A percentile compares a stretch with the other conserved stretches of the same genome.
Conservation (phyloP, 2,329 filamentous ascomycete species). For the Apiospora saccharicola region DNA sequence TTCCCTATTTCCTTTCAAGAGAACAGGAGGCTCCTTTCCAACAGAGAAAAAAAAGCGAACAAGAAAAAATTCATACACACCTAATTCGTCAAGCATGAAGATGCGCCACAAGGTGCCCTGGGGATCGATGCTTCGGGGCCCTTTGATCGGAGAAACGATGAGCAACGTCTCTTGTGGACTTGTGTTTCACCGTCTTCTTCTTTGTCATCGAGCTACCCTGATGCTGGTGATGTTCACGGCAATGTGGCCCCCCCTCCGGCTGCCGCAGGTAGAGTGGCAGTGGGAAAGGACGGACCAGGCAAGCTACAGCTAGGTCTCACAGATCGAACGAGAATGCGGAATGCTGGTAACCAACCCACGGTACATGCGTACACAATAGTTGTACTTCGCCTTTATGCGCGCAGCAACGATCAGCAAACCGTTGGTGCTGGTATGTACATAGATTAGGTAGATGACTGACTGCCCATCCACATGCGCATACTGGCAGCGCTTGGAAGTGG, state of each 20-base stretch:
- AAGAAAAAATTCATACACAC: background rate
- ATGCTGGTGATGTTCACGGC: constrained; percentile 15
- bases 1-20: background rate
- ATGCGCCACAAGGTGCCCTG: constrained; percentile 11
- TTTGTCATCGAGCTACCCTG: constrained; percentile 17
- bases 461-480: background rate
- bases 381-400: background rate
- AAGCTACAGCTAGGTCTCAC: constrained; percentile 9
- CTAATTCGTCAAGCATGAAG: background rate
- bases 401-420: constrained; percentile 13
- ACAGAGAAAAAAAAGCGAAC: background rate
- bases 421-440: background rate
- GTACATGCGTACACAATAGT: constrained; percentile 9
- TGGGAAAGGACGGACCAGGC: background rate
- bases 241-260: constrained; percentile 13
- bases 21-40: background rate
- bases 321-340: constrained; percentile 20
- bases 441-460: constrained; percentile 8
- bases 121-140: constrained; percentile 3
- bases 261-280: constrained; percentile 20
- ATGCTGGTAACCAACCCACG: background rate
- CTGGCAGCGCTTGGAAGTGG: background rate
- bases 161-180: constrained; percentile 6
- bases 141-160: constrained; percentile 6
- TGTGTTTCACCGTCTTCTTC: constrained; percentile 22